Conservation (phyloP, 768 basidiomycete species). For the Hysterangium stoloniferum region DNA sequence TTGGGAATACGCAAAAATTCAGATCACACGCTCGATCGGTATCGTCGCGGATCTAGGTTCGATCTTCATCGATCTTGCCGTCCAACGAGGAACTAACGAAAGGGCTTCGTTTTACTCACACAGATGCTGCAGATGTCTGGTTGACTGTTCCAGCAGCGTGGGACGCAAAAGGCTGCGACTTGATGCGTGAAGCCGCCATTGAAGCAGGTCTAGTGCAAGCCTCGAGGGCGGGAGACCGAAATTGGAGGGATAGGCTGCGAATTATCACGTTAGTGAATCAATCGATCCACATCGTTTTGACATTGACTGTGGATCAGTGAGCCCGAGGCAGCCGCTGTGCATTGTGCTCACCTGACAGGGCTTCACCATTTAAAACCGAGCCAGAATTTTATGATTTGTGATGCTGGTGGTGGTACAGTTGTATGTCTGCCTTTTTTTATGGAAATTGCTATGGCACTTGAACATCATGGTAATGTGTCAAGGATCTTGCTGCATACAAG, state of each 20-base stretch:
- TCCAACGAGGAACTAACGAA: background rate
- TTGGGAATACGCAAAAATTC: conserved; percentile 82
- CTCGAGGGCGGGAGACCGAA: conserved; percentile 55
- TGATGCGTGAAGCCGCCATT: conserved; percentile 83
- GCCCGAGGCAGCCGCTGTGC: conserved; percentile 85
- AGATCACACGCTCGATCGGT: conserved; percentile 82
- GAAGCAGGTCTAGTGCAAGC: conserved; percentile 72
- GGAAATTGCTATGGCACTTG: conserved; percentile 11
- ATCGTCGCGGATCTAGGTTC: conserved; percentile 77
- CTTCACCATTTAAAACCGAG: conserved; percentile 71
- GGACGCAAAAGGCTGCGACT: conserved; percentile 78
- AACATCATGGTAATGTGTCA: conserved; percentile 14
- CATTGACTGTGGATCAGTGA: conserved; percentile 31
- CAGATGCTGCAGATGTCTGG: conserved; percentile 80
- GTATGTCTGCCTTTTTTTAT: conserved; percentile 25
- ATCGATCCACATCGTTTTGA: background rate
- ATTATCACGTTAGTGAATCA: conserved; percentile 62
- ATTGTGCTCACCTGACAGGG: conserved; percentile 75
- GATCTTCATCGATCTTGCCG: conserved; percentile 18
- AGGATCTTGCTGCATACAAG: conserved; percentile 42
- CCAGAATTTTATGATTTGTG: conserved; percentile 88
- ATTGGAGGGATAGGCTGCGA: conserved; percentile 73
- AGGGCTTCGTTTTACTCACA: conserved; percentile 7
- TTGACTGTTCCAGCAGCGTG: conserved; percentile 86
- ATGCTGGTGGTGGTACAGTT: conserved; percentile 81